phyloP scores from a whole-genome alignment of 768 basidiomycete genomes.

The Calocybe cyanea region DNA sequence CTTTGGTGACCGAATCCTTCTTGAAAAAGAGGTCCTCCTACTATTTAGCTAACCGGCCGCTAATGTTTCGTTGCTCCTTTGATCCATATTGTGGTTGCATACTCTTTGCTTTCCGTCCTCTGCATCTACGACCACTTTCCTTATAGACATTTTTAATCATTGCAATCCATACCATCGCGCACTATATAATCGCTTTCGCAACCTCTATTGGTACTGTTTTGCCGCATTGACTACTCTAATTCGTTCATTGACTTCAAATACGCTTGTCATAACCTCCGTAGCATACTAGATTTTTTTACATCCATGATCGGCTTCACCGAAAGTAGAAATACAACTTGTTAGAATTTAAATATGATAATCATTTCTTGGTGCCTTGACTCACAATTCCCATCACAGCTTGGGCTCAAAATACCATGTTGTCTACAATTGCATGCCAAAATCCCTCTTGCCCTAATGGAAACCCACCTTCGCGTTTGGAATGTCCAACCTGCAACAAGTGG shows the following conservation, averaged over 20 bases:
- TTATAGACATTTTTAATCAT: slow-evolving; percentile 21
- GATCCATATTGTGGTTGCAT: slow-evolving; percentile 35
- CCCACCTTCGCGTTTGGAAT: slow-evolving; percentile 83
- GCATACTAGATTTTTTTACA: background rate
- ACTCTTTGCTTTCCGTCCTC: slow-evolving; percentile 28
- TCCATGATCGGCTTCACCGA: too few relatives aligned
- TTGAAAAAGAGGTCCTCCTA: slow-evolving; percentile 9
- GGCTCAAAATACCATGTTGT: slow-evolving; percentile 16
- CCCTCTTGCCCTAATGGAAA: slow-evolving; percentile 74
- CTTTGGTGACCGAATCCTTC: slow-evolving; percentile 11
- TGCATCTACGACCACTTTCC: slow-evolving; percentile 21
- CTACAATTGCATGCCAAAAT: slow-evolving; percentile 59
- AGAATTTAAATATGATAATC: background rate
- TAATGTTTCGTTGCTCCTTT: slow-evolving; percentile 16
- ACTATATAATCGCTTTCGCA: slow-evolving; percentile 21
- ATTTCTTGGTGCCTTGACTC: too few relatives aligned
- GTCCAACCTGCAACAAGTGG: slow-evolving; percentile 92
- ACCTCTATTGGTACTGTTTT: slow-evolving; percentile 15
- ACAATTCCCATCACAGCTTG: background rate
- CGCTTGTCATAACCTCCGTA: background rate
- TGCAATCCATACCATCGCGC: slow-evolving; percentile 20
- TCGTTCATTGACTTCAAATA: slow-evolving; percentile 1
- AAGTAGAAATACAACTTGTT: slow-evolving; percentile 8
- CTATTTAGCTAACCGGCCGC: background rate
- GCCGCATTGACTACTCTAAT: slow-evolving; percentile 10